Evolutionary conservation across 108 stramenopile species (phyloP).

Genomic region (Nannochloropsis granulata): DNA sequence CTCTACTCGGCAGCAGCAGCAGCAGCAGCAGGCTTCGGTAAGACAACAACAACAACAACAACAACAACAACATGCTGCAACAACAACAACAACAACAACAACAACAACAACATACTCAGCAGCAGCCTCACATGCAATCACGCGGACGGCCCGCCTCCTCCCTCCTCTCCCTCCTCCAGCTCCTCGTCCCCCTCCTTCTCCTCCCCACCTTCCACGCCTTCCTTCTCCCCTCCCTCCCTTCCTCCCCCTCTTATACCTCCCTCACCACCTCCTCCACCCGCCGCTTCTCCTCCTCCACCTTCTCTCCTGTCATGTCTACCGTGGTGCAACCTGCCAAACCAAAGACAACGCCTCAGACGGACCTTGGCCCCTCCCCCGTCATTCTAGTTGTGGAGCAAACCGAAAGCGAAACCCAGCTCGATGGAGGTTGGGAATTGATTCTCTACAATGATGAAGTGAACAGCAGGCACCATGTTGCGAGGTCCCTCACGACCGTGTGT

Average conservation of each 20-base stretch:
- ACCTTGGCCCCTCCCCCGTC: neutral
- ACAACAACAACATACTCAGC: too few relatives aligned
- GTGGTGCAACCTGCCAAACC: neutral
- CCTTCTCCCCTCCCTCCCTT: neutral
- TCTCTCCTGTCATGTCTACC: neutral
- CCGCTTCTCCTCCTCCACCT: neutral
- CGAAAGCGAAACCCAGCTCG: neutral
- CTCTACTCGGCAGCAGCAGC: too few relatives aligned
- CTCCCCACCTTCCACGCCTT: neutral
- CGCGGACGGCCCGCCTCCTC: too few relatives aligned
- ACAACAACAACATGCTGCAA: too few relatives aligned
- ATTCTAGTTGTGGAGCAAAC: neutral
- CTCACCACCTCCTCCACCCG: neutral
- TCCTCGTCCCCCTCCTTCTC: neutral
- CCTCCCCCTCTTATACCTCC: neutral
- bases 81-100: too few relatives aligned
- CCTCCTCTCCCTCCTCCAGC: neutral
- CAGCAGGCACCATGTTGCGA: neutral
- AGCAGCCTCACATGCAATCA: too few relatives aligned
- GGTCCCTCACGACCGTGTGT: neutral
- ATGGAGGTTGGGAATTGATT: neutral
- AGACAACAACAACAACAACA: neutral
- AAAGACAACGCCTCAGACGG: neutral
- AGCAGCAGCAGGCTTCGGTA: too few relatives aligned
- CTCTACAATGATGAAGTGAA: neutral